Conservation (phyloP, 2,329 filamentous ascomycete species). For the Pseudogymnoascus sp. region DNA sequence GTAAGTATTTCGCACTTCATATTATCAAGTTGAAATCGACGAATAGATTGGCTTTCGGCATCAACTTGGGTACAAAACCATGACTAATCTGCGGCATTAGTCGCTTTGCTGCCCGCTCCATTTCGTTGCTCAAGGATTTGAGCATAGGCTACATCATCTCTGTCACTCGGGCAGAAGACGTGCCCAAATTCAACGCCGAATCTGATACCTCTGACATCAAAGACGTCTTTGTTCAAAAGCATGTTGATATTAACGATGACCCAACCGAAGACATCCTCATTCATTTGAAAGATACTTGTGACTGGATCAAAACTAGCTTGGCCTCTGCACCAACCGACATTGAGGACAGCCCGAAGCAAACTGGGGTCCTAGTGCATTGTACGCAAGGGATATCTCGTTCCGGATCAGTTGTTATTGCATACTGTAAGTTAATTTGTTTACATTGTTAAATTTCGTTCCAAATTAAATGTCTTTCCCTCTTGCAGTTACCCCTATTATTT, state of each 20-base stretch:
- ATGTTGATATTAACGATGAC: slow-evolving; percentile 22
- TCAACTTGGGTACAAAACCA: neutral
- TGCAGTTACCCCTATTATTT: neutral
- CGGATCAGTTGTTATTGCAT: slow-evolving; percentile 20
- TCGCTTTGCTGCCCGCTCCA: slow-evolving; percentile 12
- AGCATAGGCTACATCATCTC: slow-evolving; percentile 12
- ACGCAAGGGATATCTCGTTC: slow-evolving; percentile 22
- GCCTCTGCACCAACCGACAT: neutral
- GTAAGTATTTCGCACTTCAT: neutral
- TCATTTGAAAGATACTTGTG: slow-evolving; percentile 17
- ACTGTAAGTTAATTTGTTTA: slow-evolving; percentile 16
- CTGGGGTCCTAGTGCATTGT: slow-evolving; percentile 21
- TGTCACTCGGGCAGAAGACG: slow-evolving; percentile 8
- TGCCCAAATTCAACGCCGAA: slow-evolving; percentile 5
- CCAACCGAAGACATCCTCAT: slow-evolving; percentile 19
- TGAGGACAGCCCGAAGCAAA: neutral
- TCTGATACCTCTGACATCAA: neutral
- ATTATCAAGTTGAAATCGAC: neutral
- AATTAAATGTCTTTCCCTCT: neutral
- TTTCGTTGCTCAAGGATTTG: neutral
- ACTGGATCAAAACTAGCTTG: slow-evolving; percentile 19
- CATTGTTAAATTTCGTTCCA: too few species aligned
- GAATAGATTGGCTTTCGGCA: neutral
- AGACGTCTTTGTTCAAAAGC: slow-evolving; percentile 9
- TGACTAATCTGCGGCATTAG: neutral